Evolutionary conservation across 805 yeast species (phyloP).

Genomic region (Pichia scutulata): DNA sequence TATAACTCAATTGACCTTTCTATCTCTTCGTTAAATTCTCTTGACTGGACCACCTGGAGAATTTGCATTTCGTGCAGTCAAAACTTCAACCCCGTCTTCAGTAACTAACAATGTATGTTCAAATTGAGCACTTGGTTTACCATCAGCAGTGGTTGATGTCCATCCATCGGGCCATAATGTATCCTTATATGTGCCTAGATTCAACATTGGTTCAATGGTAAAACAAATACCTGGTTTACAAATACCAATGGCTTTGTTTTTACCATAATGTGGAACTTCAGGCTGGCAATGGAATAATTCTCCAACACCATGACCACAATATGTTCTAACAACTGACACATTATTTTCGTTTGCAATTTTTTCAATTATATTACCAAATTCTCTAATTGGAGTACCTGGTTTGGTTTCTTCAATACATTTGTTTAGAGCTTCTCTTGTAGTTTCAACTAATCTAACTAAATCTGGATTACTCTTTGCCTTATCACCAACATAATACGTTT

Average conservation of each 20-base stretch:
- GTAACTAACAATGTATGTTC: slow-evolving; percentile 92
- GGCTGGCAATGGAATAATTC: slow-evolving; percentile 86
- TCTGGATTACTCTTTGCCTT: slow-evolving; percentile 75
- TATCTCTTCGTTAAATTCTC: slow-evolving; percentile 29
- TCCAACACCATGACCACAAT: slow-evolving; percentile 92
- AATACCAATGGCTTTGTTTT: slow-evolving; percentile 86
- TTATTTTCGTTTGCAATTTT: slow-evolving; percentile 70
- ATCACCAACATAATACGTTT: slow-evolving; percentile 93
- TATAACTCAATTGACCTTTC: neutral
- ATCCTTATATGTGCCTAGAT: slow-evolving; percentile 75
- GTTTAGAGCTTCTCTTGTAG: slow-evolving; percentile 81
- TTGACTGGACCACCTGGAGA: slow-evolving; percentile 86
- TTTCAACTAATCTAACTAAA: slow-evolving; percentile 82
- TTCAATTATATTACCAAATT: slow-evolving; percentile 82
- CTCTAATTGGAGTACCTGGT: slow-evolving; percentile 86
- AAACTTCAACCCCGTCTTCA: slow-evolving; percentile 85
- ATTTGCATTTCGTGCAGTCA: slow-evolving; percentile 69
- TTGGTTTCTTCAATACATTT: slow-evolving; percentile 77
- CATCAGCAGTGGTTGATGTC: slow-evolving; percentile 91
- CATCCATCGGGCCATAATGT: slow-evolving; percentile 95
- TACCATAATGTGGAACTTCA: slow-evolving; percentile 88
- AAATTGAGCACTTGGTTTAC: slow-evolving; percentile 85
- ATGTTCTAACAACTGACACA: slow-evolving; percentile 83
- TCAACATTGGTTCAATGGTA: slow-evolving; percentile 97
- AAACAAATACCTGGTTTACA: slow-evolving; percentile 95